These are phyloP conservation scores for Debaryomyces robertsiae DNA, from an alignment of 1,139 yeast species.

Conservation along the genomic window DNA sequence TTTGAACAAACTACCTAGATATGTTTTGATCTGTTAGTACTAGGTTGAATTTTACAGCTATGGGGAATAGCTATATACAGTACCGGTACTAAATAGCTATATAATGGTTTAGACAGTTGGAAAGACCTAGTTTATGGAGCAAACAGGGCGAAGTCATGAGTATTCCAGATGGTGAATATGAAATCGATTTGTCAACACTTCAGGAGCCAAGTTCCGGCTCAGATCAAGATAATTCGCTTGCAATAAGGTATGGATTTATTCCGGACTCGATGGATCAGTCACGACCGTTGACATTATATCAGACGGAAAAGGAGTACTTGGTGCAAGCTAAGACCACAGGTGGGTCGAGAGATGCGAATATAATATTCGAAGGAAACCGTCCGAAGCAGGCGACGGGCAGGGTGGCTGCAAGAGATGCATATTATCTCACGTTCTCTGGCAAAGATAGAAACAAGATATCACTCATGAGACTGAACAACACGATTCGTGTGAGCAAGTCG, in stretches of 20 bases:
- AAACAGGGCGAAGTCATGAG: slow-evolving; percentile 21
- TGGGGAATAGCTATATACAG: slow-evolving; percentile 2
- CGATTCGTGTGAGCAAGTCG: slow-evolving; percentile 41
- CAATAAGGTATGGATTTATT: slow-evolving; percentile 46
- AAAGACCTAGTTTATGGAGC: neutral
- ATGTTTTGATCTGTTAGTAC: slow-evolving; percentile 1
- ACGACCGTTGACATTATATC: slow-evolving; percentile 38
- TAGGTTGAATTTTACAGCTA: neutral
- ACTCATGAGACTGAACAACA: slow-evolving; percentile 31
- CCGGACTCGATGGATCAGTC: slow-evolving; percentile 47
- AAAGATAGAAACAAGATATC: slow-evolving; percentile 20
- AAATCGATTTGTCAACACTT: slow-evolving; percentile 40
- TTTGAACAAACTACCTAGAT: neutral
- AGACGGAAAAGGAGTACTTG: slow-evolving; percentile 36
- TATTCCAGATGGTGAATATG: slow-evolving; percentile 50
- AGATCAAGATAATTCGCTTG: slow-evolving; percentile 28
- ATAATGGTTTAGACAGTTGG: neutral
- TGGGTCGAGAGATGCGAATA: slow-evolving; percentile 22
- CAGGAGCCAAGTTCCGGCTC: slow-evolving; percentile 13
- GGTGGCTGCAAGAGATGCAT: slow-evolving; percentile 29
- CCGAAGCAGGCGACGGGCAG: slow-evolving; percentile 29
- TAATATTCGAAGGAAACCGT: slow-evolving; percentile 44
- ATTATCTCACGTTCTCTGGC: slow-evolving; percentile 30
- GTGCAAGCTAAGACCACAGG: slow-evolving; percentile 32
- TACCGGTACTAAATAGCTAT: slow-evolving; percentile 2